Percentiles rank a stretch among this genome's conserved stretches.
phyloP scores from a whole-genome alignment of 148 eudicot species.

The Selenicereus undatus region DNA sequence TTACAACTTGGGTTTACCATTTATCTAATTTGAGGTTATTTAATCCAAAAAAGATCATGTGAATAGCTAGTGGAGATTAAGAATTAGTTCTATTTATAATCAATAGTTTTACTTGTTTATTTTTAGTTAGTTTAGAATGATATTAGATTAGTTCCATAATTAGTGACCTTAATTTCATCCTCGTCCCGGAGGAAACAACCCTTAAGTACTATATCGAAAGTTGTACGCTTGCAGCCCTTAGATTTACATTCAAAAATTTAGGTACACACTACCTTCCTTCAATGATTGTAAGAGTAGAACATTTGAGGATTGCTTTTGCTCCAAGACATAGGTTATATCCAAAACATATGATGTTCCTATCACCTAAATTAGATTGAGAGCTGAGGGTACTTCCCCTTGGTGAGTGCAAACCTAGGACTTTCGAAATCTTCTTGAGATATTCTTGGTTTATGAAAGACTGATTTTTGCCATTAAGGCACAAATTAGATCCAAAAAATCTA shows the following conservation, averaged over 20 bases:
- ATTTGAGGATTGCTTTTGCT: background rate
- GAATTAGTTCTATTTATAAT: no score
- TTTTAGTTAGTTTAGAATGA: no score
- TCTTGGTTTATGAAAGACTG: background rate
- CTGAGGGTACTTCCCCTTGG: background rate
- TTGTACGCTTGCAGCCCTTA: no score
- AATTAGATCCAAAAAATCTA: background rate
- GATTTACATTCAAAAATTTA: background rate
- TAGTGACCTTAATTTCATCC: no score
- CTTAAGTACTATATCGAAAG: no score
- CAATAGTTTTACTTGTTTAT: no score
- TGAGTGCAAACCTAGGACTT: background rate
- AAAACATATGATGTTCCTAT: background rate
- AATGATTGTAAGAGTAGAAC: background rate
- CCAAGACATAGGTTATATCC: background rate
- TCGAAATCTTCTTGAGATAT: background rate
- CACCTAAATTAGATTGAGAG: background rate
- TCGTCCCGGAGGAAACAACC: no score
- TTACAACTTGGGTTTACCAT: no score
- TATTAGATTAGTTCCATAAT: no score
- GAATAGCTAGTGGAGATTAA: no score
- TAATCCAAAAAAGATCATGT: no score
- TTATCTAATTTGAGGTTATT: no score
- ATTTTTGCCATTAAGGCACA: background rate
- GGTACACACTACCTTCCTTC: background rate